These are phyloP conservation scores for Fusarium neocosmosporiellum DNA, from an alignment of 2,329 filamentous ascomycete species.

Conservation along the genomic window DNA sequence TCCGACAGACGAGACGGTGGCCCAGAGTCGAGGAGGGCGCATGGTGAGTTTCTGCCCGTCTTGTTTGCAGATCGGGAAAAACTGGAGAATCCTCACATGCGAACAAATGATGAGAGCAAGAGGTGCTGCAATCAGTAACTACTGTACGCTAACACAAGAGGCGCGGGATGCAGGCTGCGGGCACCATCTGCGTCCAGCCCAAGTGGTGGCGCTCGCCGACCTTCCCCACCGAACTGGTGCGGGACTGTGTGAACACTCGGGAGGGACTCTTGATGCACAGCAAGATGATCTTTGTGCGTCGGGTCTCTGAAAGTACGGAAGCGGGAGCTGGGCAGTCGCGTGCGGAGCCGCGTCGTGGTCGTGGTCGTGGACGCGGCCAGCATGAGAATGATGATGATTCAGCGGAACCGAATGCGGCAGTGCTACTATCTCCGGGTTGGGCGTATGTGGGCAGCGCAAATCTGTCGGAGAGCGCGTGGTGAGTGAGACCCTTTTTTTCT, in stretches of 20 bases:
- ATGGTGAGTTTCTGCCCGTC: conserved; percentile 53
- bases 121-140: conserved; percentile 22
- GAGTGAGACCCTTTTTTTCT: conserved; percentile 43
- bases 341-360: conserved; percentile 22
- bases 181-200: conserved; percentile 83
- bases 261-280: conserved; percentile 85
- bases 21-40: conserved; percentile 70
- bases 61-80: conserved; percentile 23
- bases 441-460: conserved; percentile 93
- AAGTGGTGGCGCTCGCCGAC: conserved; percentile 76
- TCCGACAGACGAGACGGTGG: conserved; percentile 78
- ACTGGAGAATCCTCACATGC: conserved; percentile 31
- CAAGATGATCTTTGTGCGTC: conserved; percentile 74
- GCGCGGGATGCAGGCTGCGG: conserved; percentile 69
- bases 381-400: conserved; percentile 2
- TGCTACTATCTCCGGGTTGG: conserved; percentile 65
- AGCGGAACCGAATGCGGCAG: conserved; percentile 36
- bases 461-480: conserved; percentile 93
- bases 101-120: conserved; percentile 8
- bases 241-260: conserved; percentile 80
- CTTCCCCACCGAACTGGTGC: conserved; percentile 79
- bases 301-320: background rate
- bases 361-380: background rate
- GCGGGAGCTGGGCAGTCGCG: conserved; percentile 16
- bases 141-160: conserved; percentile 39